Evolutionary conservation across 2,329 filamentous ascomycete genomes (phyloP).

Genomic region (Furcasterigmium furcatum): DNA sequence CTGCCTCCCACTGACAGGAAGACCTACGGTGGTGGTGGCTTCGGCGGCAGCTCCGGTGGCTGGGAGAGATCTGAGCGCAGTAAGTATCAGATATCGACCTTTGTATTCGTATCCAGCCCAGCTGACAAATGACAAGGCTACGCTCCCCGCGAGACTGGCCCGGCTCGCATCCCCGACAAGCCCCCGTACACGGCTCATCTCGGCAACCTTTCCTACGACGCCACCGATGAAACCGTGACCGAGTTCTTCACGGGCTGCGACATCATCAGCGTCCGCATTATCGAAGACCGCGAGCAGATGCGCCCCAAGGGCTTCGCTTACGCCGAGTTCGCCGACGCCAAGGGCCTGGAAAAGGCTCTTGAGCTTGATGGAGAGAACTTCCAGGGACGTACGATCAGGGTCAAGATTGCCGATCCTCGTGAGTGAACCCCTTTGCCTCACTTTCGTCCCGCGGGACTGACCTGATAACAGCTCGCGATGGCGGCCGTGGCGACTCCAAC

Average conservation of each 20-base stretch:
- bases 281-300: slow-evolving; percentile 91
- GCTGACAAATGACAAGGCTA: slow-evolving; percentile 42
- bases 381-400: slow-evolving; percentile 83
- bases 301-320: slow-evolving; percentile 98
- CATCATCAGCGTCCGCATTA: slow-evolving; percentile 88
- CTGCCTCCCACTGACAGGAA: slow-evolving; percentile 46
- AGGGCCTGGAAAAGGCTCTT: slow-evolving; percentile 89
- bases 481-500: slow-evolving; percentile 60
- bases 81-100: slow-evolving; percentile 21
- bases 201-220: slow-evolving; percentile 95
- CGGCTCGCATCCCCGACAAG: slow-evolving; percentile 73
- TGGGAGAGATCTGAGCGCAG: slow-evolving; percentile 41
- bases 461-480: slow-evolving; percentile 70
- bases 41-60: slow-evolving; percentile 10
- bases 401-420: slow-evolving; percentile 98
- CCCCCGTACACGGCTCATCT: slow-evolving; percentile 95
- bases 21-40: background rate
- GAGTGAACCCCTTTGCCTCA: slow-evolving; percentile 40
- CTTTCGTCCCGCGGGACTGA: slow-evolving; percentile 26
- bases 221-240: slow-evolving; percentile 75
- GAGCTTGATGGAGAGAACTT: slow-evolving; percentile 78
- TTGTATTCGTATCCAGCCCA: background rate
- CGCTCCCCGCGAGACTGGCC: slow-evolving; percentile 69
- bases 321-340: slow-evolving; percentile 84
- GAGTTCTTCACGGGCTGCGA: slow-evolving; percentile 85